Conservation (phyloP, 2,329 filamentous ascomycete species). For the Chaetomiaceae sp. region DNA sequence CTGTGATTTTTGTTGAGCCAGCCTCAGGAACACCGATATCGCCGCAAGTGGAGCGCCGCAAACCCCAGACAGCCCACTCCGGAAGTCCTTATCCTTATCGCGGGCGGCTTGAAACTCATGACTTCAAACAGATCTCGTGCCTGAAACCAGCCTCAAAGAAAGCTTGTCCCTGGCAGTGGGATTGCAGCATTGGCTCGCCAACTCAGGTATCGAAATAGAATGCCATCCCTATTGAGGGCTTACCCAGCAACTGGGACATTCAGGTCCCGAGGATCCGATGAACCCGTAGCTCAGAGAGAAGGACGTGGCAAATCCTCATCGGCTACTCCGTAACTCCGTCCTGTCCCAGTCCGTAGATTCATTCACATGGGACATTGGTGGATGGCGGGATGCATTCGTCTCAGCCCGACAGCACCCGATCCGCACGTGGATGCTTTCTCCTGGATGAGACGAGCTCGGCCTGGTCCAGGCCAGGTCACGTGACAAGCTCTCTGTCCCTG, state of each 20-base stretch:
- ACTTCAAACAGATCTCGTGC: no score
- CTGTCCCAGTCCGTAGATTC: not conserved
- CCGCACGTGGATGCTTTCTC: not conserved
- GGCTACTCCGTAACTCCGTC: not conserved
- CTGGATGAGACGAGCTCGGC: not conserved
- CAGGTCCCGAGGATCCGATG: no score
- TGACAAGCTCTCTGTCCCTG: conserved; percentile 11
- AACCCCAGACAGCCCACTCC: no score
- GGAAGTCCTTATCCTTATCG: no score
- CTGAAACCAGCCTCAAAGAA: no score
- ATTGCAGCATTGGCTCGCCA: no score
- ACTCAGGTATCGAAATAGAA: no score
- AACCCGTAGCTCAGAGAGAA: no score
- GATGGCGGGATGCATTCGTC: not conserved
- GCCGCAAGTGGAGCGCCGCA: not conserved
- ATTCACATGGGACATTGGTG: not conserved
- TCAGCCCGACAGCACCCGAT: conserved; percentile 5
- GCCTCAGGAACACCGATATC: conserved; percentile 9
- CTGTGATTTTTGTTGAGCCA: conserved; percentile 14
- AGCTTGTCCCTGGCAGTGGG: no score
- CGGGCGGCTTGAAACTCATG: not conserved
- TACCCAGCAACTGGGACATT: no score
- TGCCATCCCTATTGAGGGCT: no score
- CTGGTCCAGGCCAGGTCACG: conserved; percentile 10
- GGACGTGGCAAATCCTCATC: not conserved